Conservation (phyloP, 345 rosid species). For the Mercurialis annua region DNA sequence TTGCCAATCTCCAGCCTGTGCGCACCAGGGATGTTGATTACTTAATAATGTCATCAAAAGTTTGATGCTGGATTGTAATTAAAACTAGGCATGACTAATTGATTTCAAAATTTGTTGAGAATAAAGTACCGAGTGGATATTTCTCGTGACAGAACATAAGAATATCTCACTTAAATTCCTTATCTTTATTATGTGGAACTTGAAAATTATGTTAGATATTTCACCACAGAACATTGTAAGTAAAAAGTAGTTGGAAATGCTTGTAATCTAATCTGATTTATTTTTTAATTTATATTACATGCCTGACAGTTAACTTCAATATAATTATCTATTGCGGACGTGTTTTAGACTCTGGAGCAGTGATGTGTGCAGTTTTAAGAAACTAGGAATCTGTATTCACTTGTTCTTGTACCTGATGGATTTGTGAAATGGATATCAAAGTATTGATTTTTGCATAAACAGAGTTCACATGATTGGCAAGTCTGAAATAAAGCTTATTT, state of each 20-base stretch:
- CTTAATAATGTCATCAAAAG: neutral
- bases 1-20: too few relatives aligned
- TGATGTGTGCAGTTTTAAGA: too few relatives aligned
- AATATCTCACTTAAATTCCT: neutral
- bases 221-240: neutral
- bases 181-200: neutral
- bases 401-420: too few relatives aligned
- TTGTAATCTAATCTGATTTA: neutral
- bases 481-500: too few relatives aligned
- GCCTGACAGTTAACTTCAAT: neutral
- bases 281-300: neutral
- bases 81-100: neutral
- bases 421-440: too few relatives aligned
- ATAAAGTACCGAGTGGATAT: neutral
- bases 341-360: too few relatives aligned
- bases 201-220: neutral
- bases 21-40: too few relatives aligned
- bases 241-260: neutral
- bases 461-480: too few relatives aligned
- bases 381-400: too few relatives aligned
- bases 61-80: slow-evolving; percentile 1
- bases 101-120: neutral
- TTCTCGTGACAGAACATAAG: neutral
- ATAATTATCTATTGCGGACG: too few relatives aligned
- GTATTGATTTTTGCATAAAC: too few relatives aligned